Conservation (phyloP, 2,329 filamentous ascomycete species). For the Tolypocladium pustulatum region DNA sequence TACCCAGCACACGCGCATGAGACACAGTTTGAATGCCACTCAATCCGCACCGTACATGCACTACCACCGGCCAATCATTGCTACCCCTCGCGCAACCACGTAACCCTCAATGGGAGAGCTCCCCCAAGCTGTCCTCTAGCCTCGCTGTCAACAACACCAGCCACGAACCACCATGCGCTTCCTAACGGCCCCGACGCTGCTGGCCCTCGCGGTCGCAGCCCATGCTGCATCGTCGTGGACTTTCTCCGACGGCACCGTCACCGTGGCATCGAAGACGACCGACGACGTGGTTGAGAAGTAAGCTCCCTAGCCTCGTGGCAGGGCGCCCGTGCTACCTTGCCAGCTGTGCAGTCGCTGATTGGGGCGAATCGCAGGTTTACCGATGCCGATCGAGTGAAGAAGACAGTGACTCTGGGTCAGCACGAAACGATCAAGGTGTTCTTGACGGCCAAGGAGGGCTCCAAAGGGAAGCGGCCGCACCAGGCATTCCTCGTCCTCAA, state of each 20-base stretch:
- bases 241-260: conserved; percentile 62
- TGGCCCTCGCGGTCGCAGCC: conserved; percentile 39
- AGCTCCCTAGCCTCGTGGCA: conserved; percentile 14
- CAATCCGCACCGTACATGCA: background rate
- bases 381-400: conserved; percentile 48
- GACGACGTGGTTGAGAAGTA: conserved; percentile 57
- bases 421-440: conserved; percentile 71
- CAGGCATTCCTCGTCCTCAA: conserved; percentile 84
- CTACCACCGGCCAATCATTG: background rate
- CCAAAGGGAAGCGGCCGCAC: conserved; percentile 74
- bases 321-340: background rate
- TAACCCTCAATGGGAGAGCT: conserved; percentile 11
- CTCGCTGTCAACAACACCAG: conserved; percentile 8
- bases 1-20: background rate
- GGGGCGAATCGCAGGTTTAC: conserved; percentile 38
- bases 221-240: conserved; percentile 54
- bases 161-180: conserved; percentile 24
- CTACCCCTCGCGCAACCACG: conserved; percentile 8
- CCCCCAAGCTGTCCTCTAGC: conserved; percentile 19
- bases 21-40: accelerated
- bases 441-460: conserved; percentile 71
- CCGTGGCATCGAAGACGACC: conserved; percentile 55
- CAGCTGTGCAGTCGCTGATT: background rate
- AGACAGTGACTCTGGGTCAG: conserved; percentile 52
- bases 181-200: conserved; percentile 24